Base-by-base conservation (phyloP, 2,329 filamentous ascomycete genomes). In the Ophiostoma himal-ulmi region DNA sequence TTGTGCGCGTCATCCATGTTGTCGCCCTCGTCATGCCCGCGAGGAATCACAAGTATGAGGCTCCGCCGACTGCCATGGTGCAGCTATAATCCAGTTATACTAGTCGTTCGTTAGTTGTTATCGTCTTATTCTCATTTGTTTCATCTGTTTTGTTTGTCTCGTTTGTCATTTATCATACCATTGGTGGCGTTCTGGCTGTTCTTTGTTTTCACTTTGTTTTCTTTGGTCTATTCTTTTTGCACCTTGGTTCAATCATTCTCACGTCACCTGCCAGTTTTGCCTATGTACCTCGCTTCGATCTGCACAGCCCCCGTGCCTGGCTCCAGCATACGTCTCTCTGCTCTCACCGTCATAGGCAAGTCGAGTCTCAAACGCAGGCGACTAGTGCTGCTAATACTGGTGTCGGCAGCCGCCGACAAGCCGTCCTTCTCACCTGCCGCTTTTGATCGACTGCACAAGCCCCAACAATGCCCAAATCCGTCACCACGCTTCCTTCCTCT, bases 51-150 rank as follows among this genome's bases (percentile, higher is more conserved):
- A 13, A 37, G 60, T 69, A 69, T 34, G 68, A 69, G 44, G 60
- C 68, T 1, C n/a, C 67, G 68, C 68, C 68, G 30, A 69, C 60
- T 34, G 44, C 68, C 30, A 69, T 62, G n/a, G 48, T 26, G 67
- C 44, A 68, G 62, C n/a, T 69, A 26, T 65, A 41, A 20, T 30
- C n/a, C 1, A 17, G 5, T 30, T 2, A 52, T n/a, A 26, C 34
- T 36, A 52, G 57, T 68, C 0, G 26, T 54, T 68, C 44, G 14
- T 39, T 17, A 34, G 41, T 64, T 62, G 22, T 17, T 7, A 48
- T 22, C 30, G 4, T 36, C 4, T 36, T 48, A 11, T 30, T 54
- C 8, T 36, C 11, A 2, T 54, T 52, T 5, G 3, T 34, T n/a
- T 34, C 2, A 30, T n/a, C n/a, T 67, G 14, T 65, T 5, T n/a